Base-by-base conservation (phyloP, 345 rosid genomes). In the Kernera saxatilis region DNA sequence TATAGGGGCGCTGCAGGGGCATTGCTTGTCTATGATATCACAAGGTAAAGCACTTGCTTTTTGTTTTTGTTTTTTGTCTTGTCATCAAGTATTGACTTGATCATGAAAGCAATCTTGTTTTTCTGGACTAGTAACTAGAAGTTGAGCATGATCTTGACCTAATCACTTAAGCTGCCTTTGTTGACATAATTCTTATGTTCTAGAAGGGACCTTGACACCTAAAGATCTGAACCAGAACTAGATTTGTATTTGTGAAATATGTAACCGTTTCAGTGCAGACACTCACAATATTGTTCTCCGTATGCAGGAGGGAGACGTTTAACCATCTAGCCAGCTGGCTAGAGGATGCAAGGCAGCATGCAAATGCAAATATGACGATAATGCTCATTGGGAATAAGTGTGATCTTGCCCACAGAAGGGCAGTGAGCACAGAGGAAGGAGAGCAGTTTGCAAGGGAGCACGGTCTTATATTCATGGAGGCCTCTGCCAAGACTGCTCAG, bases 1-100 rank as follows among this genome's bases (percentile, higher is more conserved):
- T 94, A 94, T 64, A 79, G 96, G 74, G 97, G 99, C 0, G 99
- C 99, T 70, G 97, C 97, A 18, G 99, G 99, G 58, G 99, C 98
- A 10, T 86, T 94, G 85, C 96, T 94, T 59, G 99, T 94, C 73
- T 94, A 94, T 72, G 99, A 94, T 77, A 89, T 94, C 69, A 94
- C 98, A 62, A 91, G 98, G 98, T 84, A 69, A 4, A 49, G 5
- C 23, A 12, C 25, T 29, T 4, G 52, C 52, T 18, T 36, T 3
- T 10, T 29, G 3, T 8, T 32, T 2, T 63, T 43, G 13, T 32
- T 7, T 8, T 52, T 26, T 32, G 21, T 49, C 3, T 7, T 41
- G 14, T 32, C 33, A 30, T 57, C 46, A 33, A 13, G 18, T 18
- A 5, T 41, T 62, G 40, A 22, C 19, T 43, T 25, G 70, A 52